phyloP scores from a whole-genome alignment of 1,284 basidiomycete genomes.

The Pseudomicrostroma phylloplanum region DNA sequence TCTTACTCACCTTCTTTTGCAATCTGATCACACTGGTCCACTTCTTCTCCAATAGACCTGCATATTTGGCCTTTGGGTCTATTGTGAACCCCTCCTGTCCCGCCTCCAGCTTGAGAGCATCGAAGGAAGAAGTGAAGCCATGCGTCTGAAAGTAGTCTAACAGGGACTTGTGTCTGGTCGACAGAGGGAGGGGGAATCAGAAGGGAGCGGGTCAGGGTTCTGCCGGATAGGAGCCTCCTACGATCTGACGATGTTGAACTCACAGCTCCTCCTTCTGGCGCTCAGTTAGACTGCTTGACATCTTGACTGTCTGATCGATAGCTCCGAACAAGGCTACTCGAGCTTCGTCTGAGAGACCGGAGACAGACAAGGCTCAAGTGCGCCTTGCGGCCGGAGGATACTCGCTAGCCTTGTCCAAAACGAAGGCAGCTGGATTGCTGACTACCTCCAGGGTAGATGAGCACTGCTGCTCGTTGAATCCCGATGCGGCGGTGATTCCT shows the following conservation, averaged over 20 bases:
- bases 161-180: slow-evolving; percentile 70
- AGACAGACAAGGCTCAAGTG: no score
- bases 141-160: slow-evolving; percentile 71
- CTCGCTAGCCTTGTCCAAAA: no score
- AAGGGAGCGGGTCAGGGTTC: neutral
- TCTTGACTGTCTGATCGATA: slow-evolving; percentile 4
- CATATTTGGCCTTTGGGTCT: slow-evolving; percentile 74
- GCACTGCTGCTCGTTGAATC: no score
- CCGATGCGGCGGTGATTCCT: no score
- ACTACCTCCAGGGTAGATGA: no score
- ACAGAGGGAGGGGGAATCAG: slow-evolving; percentile 4
- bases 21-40: slow-evolving; percentile 87
- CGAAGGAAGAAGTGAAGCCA: slow-evolving; percentile 62
- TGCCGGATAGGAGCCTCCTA: slow-evolving; percentile 14
- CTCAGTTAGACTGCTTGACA: slow-evolving; percentile 59
- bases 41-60: slow-evolving; percentile 83
- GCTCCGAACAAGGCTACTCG: no score
- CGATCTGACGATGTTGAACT: slow-evolving; percentile 42
- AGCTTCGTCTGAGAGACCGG: no score
- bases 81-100: slow-evolving; percentile 62
- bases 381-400: no score
- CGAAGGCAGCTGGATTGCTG: no score
- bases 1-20: slow-evolving; percentile 72
- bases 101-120: slow-evolving; percentile 61
- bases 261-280: slow-evolving; percentile 77